Evolutionary conservation across 2,329 filamentous ascomycete species (phyloP), one percentile per base, ranked within the genome.

Genomic region (Dactylellina parvicollis): DNA sequence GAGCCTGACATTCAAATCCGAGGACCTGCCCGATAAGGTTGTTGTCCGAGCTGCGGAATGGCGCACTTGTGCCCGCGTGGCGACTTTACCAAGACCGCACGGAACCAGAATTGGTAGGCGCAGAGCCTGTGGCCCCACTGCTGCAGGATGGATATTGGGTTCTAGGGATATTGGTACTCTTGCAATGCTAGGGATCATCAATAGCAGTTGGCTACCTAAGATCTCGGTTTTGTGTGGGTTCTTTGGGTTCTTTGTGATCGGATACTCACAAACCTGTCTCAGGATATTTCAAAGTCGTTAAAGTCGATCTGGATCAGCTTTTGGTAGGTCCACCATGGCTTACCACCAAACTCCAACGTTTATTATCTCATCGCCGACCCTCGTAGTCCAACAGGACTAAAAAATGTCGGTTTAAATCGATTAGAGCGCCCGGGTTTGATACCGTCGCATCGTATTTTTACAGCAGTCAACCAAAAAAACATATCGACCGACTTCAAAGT

Each of bases 61-160:
- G 64, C 64, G 64, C 64, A 69, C 30, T 69, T 16, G n/a, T n/a
- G 54, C 54, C 64, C 64, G 64, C 64, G 64, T 69, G 64, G 64
- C 64, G 64, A 61, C 12, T 52, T 52, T 18, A 22, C 52, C 52
- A 55, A 66, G 30, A 38, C 22, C 40, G 30, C 38, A 36, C 32
- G 38, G 55, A 44, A 20, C 64, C 64, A 59, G 16, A 69, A 60
- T 46, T 60, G 64, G 64, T 47, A 69, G 64, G 64, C 64, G 34
- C 60, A 26, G 55, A 69, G n/a, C 26, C 1, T 26, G 34, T 32
- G 24, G 55, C 38, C 42, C 38, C 55, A 44, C 55, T 32, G 18
- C 26, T 18, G 40, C 62, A 50, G 24, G 36, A 12, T 55, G 47
- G 38, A 20, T 34, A 26, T 32, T 12, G 28, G 26, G 52, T 18